These are phyloP conservation scores for Tricholoma bakamatsutake DNA, from an alignment of 768 basidiomycete species.

Conservation along the genomic window DNA sequence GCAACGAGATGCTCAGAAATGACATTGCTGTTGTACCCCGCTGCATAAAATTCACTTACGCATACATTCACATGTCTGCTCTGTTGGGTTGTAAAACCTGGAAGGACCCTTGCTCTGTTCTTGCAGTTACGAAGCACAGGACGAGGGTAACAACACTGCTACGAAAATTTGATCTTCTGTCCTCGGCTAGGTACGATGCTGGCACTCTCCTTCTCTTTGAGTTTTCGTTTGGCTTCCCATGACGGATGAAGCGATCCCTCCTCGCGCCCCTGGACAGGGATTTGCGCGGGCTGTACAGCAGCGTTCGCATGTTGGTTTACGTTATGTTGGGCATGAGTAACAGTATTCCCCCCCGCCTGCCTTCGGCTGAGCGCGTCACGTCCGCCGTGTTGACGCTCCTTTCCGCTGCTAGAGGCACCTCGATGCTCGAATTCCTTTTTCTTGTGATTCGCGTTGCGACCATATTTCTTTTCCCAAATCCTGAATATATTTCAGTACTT, in stretches of 20 bases:
- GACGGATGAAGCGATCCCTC: conserved; percentile 76
- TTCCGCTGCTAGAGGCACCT: neutral
- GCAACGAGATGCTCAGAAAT: neutral
- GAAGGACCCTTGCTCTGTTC: neutral
- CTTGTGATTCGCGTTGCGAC: conserved; percentile 86
- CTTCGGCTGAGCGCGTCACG: neutral
- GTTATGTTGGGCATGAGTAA: conserved; percentile 16
- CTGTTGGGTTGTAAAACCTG: neutral
- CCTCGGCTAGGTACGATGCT: conserved; percentile 65
- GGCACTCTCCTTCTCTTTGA: conserved; percentile 65
- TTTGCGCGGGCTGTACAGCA: conserved; percentile 5
- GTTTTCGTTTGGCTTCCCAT: conserved; percentile 89
- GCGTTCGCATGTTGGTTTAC: conserved; percentile 11
- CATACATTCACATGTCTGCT: too few species aligned
- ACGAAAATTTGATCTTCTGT: conserved; percentile 75
- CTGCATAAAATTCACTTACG: neutral
- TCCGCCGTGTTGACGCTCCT: conserved; percentile 1
- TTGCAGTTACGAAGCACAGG: neutral
- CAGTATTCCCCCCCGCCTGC: conserved; percentile 4
- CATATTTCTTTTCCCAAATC: conserved; percentile 98
- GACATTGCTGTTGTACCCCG: neutral
- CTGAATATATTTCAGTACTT: conserved; percentile 34
- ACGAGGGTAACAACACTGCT: conserved; percentile 8
- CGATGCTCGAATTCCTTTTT: conserved; percentile 45
- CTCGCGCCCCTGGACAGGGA: conserved; percentile 3